Evolutionary conservation across 768 basidiomycete species (phyloP), one percentile per base, ranked within the genome.

Genomic region (Trametes cingulata): DNA sequence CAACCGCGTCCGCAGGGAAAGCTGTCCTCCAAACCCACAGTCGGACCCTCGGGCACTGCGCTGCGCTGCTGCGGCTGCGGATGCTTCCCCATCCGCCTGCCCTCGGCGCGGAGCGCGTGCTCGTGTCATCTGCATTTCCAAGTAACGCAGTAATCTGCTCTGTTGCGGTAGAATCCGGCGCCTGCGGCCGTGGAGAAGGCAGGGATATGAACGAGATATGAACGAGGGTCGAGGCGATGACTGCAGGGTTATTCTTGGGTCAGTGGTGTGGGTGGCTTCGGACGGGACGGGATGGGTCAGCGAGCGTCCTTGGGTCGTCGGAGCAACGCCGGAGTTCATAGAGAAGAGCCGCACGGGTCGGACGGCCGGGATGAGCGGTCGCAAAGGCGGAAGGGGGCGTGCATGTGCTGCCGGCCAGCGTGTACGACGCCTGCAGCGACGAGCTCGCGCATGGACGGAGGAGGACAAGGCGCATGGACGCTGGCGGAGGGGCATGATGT

Each of bases 261-360:
- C 22, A 17, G 56, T 49, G 56, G 39, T 37, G n/a, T 25, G 19
- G 12, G 20, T 46, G 36, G 37, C 46, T 46, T 47, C 56, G 43
- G 14, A 13, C 47, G 56, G 56, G 27, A 48, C 45, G 55, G 46
- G 29, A 24, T 14, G 35, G 36, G 20, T 52, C 33, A 24, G 20
- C 15, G 15, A 35, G 45, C 20, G 45, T 46, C 53, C 42, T 43
- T 27, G 19, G n/a, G 42, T 20, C 25, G 45, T 27, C 47, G 47
- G 27, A 42, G 39, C 24, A 10, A 15, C 12, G 37, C 55, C 37
- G 37, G 46, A 37, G 33, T 56, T 48, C 55, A 48, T 56, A 19
- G 46, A 57, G 56, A 57, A 57, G 56, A 25, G 36, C 20, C 56
- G 56, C 37, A 42, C 56, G 56, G 56, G 37, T 29, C 47, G 56